A percentile compares a stretch with the other conserved stretches of the same genome.
These are phyloP conservation scores for Schwanniomyces vanrijiae DNA, from an alignment of 805 yeast genomes.

Conservation along the genomic window DNA sequence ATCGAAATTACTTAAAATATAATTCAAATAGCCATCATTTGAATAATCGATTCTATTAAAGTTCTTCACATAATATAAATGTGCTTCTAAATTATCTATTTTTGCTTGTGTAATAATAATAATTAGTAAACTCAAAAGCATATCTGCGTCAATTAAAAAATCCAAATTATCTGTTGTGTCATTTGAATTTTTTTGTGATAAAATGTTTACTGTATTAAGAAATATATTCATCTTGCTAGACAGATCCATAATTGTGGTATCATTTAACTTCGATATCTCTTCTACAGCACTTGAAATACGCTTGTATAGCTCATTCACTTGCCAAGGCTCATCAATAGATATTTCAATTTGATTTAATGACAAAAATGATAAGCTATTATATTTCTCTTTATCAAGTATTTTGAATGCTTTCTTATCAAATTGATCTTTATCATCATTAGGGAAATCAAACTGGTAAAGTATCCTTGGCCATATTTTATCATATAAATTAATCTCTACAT, in stretches of 20 bases:
- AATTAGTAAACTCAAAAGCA: slow-evolving; percentile 68
- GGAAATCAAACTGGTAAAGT: slow-evolving; percentile 30
- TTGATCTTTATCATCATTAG: slow-evolving; percentile 18
- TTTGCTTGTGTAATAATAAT: slow-evolving; percentile 67
- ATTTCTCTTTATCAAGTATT: slow-evolving; percentile 28
- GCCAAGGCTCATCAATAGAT: slow-evolving; percentile 41
- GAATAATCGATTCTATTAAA: slow-evolving; percentile 44
- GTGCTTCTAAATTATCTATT: slow-evolving; percentile 58
- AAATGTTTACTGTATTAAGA: slow-evolving; percentile 48
- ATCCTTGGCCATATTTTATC: slow-evolving; percentile 63
- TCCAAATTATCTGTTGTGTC: slow-evolving; percentile 5
- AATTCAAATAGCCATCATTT: slow-evolving; percentile 65
- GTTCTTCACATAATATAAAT: slow-evolving; percentile 62
- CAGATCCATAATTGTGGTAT: slow-evolving; percentile 39
- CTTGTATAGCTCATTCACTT: slow-evolving; percentile 30
- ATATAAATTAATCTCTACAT: slow-evolving; percentile 69
- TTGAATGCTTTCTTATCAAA: slow-evolving; percentile 25
- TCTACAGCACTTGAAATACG: slow-evolving; percentile 51
- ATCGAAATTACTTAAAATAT: slow-evolving; percentile 79
- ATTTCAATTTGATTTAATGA: slow-evolving; percentile 54
- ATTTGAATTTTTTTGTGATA: slow-evolving; percentile 34
- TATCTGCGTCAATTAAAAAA: slow-evolving; percentile 72
- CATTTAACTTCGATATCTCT: slow-evolving; percentile 49
- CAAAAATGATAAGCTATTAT: slow-evolving; percentile 35
- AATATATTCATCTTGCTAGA: slow-evolving; percentile 49